phyloP scores from a whole-genome alignment of 2,329 filamentous ascomycete species.

The Calonectria naviculata region DNA sequence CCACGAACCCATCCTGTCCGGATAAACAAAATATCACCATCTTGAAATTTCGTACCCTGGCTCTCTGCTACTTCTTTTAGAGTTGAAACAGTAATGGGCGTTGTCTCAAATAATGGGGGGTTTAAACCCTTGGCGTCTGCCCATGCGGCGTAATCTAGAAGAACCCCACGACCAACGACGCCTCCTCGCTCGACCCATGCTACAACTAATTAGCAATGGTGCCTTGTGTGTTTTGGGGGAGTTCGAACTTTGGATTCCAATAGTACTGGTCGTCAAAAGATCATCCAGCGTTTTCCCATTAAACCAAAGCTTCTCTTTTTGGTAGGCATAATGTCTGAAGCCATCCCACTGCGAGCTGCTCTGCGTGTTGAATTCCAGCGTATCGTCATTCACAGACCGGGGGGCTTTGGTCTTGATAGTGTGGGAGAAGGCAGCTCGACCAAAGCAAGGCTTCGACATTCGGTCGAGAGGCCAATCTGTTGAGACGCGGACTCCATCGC shows the following conservation, averaged over 20 bases:
- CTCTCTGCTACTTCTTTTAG: conserved; percentile 50
- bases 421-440: conserved; percentile 43
- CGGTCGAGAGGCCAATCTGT: conserved; percentile 48
- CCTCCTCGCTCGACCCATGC: conserved; percentile 49
- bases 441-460: conserved; percentile 48
- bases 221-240: no score
- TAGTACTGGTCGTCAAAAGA: conserved; percentile 46
- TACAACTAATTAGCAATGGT: background rate
- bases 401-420: conserved; percentile 41
- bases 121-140: conserved; percentile 49
- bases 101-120: conserved; percentile 54
- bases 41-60: conserved; percentile 55
- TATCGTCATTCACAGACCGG: conserved; percentile 46
- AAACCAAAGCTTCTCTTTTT: conserved; percentile 48
- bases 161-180: conserved; percentile 60
- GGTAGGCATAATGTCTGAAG: conserved; percentile 51
- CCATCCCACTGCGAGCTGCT: conserved; percentile 54
- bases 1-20: conserved; percentile 63
- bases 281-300: conserved; percentile 54
- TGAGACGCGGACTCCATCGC: conserved; percentile 44
- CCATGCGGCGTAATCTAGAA: conserved; percentile 62
- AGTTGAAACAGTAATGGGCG: conserved; percentile 43
- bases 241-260: conserved; percentile 43
- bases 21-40: conserved; percentile 65
- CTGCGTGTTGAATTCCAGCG: conserved; percentile 49